Evolutionary conservation across 495 filamentous ascomycete genomes (phyloP), one percentile per base, ranked within the genome.

Genomic region (Penicillium alfredii): DNA sequence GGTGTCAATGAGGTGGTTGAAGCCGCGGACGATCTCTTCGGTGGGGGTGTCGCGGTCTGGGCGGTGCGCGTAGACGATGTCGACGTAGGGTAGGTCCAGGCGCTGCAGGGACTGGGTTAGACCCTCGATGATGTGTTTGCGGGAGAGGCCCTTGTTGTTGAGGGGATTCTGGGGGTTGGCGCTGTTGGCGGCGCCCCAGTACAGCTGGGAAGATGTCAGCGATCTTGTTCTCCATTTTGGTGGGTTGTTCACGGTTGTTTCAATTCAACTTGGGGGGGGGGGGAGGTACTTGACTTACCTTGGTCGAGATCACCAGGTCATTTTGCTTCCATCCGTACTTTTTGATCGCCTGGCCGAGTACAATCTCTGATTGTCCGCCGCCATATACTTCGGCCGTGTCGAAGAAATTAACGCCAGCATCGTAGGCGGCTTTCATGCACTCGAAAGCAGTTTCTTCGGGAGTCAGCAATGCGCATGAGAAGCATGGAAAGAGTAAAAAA

Each of bases 281-380:
- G 11, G 3, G 13, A 14, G 8, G 23, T 25, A 7, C 16, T 26
- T 4, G 17, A 28, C 55, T 35, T 58, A 82, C 72, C 71, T 92
- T 92, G n/a, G 86, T 90, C 28, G 79, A 85, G 47, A 93, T 80
- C 17, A 93, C 86, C 22, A 89, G 63, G 58, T 92, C 85, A 55
- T 82, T 84, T 25, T 85, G 71, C 45, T 83, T 82, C 86, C 86
- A 72, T 8, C 56, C 63, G 33, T 62, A 65, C 31, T 71, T 63
- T 53, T 73, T 71, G 31, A 80, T 82, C 1, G 82, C 82, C 43
- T 74, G 53, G 11, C 85, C 85, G 77, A 89, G 85, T 26, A 86
- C 77, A 31, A 75, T 55, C 56, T 90, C 85, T 10, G 76, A 81
- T 45, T 83, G 71, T 35, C 85, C 85, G 39, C 60, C 73, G 42